A percentile compares a stretch with the other conserved stretches of the same genome.
These are phyloP conservation scores for Botrytis squamosa DNA, from an alignment of 2,329 filamentous ascomycete species.

Conservation along the genomic window DNA sequence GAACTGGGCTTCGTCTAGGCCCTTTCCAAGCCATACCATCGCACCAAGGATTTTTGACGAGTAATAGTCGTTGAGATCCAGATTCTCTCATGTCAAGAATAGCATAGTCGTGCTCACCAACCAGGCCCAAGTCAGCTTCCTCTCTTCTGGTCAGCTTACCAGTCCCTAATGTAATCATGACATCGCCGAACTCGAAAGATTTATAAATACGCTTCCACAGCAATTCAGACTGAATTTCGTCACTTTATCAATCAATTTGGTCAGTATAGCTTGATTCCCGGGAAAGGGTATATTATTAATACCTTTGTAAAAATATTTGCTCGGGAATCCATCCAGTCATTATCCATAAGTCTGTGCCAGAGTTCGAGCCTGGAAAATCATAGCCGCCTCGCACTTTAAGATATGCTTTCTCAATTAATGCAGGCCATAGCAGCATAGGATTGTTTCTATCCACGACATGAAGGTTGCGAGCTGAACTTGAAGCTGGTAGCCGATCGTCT, in stretches of 20 bases:
- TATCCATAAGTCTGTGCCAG: constrained; percentile 89
- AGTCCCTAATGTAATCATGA: constrained; percentile 87
- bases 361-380: constrained; percentile 97
- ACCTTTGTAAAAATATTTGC: constrained; percentile 85
- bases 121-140: constrained; percentile 77
- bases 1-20: constrained; percentile 28
- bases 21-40: constrained; percentile 75
- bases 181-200: constrained; percentile 74
- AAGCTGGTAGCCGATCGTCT: constrained; percentile 82
- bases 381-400: constrained; percentile 94
- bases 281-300: constrained; percentile 21
- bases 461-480: constrained; percentile 70
- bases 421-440: constrained; percentile 82
- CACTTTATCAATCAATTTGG: constrained; percentile 46
- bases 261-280: background rate
- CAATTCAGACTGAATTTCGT: constrained; percentile 72
- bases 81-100: constrained; percentile 74
- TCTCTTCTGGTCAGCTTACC: constrained; percentile 75
- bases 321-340: constrained; percentile 96
- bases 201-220: constrained; percentile 77
- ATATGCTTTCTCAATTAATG: constrained; percentile 92
- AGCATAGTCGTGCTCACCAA: constrained; percentile 91
- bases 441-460: constrained; percentile 87
- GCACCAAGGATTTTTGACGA: constrained; percentile 96
- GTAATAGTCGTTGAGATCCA: constrained; percentile 62